These are phyloP conservation scores for Argentina anserina DNA, from an alignment of 306 rosid species.

Conservation along the genomic window DNA sequence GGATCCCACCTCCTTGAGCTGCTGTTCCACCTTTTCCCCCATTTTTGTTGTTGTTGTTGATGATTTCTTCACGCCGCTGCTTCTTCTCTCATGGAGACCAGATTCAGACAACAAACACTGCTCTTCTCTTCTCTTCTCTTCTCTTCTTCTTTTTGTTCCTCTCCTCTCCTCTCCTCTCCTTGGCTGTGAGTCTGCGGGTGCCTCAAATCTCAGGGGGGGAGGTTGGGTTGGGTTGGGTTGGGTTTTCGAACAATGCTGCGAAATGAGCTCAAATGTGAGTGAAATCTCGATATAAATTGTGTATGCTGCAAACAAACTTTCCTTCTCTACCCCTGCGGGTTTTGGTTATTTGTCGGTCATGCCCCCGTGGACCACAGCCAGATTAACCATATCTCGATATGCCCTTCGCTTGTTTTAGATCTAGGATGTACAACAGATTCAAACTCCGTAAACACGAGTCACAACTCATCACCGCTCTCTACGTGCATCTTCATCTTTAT, in stretches of 20 bases:
- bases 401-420: not conserved
- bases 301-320: not conserved
- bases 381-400: not conserved
- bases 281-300: constrained; percentile 14
- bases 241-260: constrained; percentile 43
- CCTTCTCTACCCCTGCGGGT: not conserved
- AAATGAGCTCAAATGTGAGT: constrained; percentile 25
- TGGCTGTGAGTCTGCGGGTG: too few species aligned
- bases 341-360: not conserved
- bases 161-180: too few species aligned
- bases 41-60: constrained; percentile 37
- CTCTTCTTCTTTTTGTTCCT: too few species aligned
- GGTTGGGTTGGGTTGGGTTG: constrained; percentile 27
- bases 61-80: constrained; percentile 24
- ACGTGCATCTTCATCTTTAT: too few species aligned
- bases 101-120: too few species aligned
- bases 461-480: too few species aligned
- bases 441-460: not conserved
- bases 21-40: constrained; percentile 61
- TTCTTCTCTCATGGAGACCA: constrained; percentile 37
- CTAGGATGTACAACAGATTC: not conserved
- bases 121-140: too few species aligned
- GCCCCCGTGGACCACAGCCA: not conserved
- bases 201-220: constrained; percentile 21
- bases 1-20: constrained; percentile 95